Base-by-base conservation (phyloP, 2,329 filamentous ascomycete genomes). In the Onygenales sp. region DNA sequence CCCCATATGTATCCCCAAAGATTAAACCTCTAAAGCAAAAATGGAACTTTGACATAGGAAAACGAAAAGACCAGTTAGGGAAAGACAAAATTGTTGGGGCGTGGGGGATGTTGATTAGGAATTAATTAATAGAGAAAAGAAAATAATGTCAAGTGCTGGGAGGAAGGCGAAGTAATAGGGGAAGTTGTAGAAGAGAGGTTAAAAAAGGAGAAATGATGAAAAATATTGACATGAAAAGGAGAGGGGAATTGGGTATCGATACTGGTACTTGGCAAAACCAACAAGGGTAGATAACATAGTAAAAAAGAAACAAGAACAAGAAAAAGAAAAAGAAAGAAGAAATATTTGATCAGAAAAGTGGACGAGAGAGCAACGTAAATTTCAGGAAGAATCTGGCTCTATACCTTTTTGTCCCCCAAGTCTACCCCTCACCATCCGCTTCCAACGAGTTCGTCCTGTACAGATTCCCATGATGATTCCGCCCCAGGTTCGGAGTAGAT, bases 391-490 rank as follows among this genome's bases (percentile, higher is more conserved):
- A 31, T 38, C 32, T 11, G 9, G 33, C 7, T 11, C 27, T 7
- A 4, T 33, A 50, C 21, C 7, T 14, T 32, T 14, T 6, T 14
- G 31, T 27, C 52, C 52, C 38, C 11, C 35, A 32, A 36, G 21
- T 43, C 45, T 47, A 58, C 27, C 51, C 50, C 33, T 57, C 54
- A 8, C 58, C 59, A 54, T 62, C 64, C 1, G 64, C 60, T 58
- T 70, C 68, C 45, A 66, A 62, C 43, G 70, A 71, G 36, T 63
- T 65, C 47, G 65, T 64, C 49, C 67, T 57, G 7, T 63, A 63
- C 36, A 63, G 55, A 32, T 60, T 58, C 13, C 50, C 51, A 9
- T 58, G 57, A 21, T 59, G 48, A 35, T 63, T 66, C 42, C 62
- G 58, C 6, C 62, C 58, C 33, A 70, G 41, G 13, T 63, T 67